These are phyloP conservation scores for Drosera capensis DNA, from an alignment of 148 eudicot genomes.

Conservation along the genomic window DNA sequence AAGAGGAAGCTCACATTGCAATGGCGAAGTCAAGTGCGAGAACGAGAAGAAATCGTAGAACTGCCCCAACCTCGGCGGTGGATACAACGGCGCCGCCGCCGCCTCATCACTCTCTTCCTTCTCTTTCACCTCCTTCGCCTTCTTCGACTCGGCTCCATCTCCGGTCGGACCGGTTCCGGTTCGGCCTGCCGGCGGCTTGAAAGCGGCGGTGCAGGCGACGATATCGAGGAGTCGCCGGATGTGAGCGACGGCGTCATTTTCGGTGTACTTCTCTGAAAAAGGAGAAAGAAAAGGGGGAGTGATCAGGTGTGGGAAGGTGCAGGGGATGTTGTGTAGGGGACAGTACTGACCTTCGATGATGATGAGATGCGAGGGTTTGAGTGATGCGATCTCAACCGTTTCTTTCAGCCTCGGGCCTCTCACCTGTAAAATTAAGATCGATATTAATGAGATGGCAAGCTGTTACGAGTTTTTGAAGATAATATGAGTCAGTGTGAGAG, in stretches of 20 bases:
- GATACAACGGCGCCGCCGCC: constrained; percentile 36
- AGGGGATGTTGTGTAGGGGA: constrained; percentile 2
- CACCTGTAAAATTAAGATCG: constrained; percentile 37
- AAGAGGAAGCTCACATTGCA: constrained; percentile 52
- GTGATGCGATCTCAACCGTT: constrained; percentile 44
- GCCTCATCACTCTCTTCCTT: constrained; percentile 31
- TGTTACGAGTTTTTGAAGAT: no score
- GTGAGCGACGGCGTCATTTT: constrained; percentile 50
- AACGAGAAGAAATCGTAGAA: constrained; percentile 93
- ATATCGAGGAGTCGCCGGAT: constrained; percentile 73
- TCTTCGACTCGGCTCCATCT: constrained; percentile 11
- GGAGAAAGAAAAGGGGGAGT: background rate
- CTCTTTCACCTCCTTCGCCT: constrained; percentile 14
- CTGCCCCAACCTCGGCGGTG: constrained; percentile 68
- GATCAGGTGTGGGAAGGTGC: constrained; percentile 1
- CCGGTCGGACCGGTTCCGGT: no score
- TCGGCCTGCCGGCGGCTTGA: no score
- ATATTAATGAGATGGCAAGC: no score
- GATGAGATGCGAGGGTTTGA: constrained; percentile 71
- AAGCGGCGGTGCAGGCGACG: constrained; percentile 68
- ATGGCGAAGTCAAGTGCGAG: constrained; percentile 73
- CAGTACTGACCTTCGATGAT: constrained; percentile 46
- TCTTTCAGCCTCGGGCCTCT: constrained; percentile 61
- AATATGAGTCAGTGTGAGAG: no score
- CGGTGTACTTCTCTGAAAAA: constrained; percentile 56